Base-by-base conservation (phyloP, 306 rosid species). In the Lathyrus sativus region DNA sequence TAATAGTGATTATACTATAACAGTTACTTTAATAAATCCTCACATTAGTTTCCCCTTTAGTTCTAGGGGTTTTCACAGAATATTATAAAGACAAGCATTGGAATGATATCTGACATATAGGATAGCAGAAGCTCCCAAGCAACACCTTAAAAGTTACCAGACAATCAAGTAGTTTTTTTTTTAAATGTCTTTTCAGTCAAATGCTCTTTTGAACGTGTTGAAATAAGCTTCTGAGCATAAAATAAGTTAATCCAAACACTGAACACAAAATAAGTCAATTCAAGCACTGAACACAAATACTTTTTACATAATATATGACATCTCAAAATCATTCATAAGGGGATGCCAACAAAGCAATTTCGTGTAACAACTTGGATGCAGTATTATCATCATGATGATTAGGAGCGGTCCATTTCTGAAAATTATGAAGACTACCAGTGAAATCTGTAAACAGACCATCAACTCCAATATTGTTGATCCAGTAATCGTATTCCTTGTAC, bases 381-480 rank as follows among this genome's bases (percentile, higher is more conserved):
- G 48, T 67, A 26, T 13, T 41, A 19, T 58, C 62, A 9, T 73
- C 78, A 9, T 14, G 42, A 67, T 39, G 17, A 7, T 65, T 65
- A 51, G 66, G 19, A 26, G 90, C 69, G 15, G 83, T 82, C 87
- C 89, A 89, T 60, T 87, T 70, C 83, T 85, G 91, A 72, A 59
- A 92, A 39, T 75, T 73, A 68, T 89, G 90, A 50, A 92, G 92
- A 76, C 92, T 87, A 45, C 98, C 95, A 2, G 98, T 71, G 84
- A 92, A 89, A 84, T 92, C 96, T 56, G 98, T 92, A 49, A 92
- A 92, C 39, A 92, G 77, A 62, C 95, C 98, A 71, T 91, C 98
- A 65, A 92, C 87, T 38, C 98, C 91, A 13, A 92, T 81, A 67
- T 67, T 41, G 70, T 89, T 87, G 72, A 89, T 70, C 98, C 98